phyloP scores from a whole-genome alignment of 2,329 filamentous ascomycete species.

The Neonectria hederae region DNA sequence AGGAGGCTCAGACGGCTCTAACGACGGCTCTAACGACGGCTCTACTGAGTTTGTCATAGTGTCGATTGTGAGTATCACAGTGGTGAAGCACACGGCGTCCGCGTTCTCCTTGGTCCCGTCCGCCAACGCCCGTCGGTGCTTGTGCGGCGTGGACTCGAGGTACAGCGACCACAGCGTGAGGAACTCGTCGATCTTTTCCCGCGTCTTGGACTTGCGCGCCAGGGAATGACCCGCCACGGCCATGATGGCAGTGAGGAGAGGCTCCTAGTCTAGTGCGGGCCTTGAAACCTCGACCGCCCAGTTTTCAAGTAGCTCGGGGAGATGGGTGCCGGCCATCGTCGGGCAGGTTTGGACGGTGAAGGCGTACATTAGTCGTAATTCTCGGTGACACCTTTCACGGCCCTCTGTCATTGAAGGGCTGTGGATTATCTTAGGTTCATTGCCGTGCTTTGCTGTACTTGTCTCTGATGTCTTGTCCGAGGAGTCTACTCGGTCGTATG shows the following conservation, averaged over 20 bases:
- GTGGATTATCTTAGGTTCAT: no score
- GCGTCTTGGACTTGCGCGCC: constrained; percentile 8
- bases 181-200: constrained; percentile 7
- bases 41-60: constrained; percentile 32
- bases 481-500: constrained; percentile 30
- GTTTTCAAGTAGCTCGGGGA: constrained; percentile 21
- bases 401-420: constrained; percentile 25
- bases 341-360: constrained; percentile 30
- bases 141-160: constrained; percentile 32
- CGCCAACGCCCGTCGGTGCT: constrained; percentile 28
- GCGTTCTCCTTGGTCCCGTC: constrained; percentile 26
- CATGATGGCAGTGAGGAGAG: constrained; percentile 38
- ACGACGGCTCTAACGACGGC: constrained; percentile 29
- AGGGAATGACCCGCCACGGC: constrained; percentile 34
- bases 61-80: constrained; percentile 35
- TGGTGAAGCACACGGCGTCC: constrained; percentile 36
- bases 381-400: constrained; percentile 31
- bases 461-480: not conserved
- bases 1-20: constrained; percentile 37
- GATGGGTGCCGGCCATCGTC: constrained; percentile 33
- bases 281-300: constrained; percentile 35
- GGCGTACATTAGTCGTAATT: constrained; percentile 37
- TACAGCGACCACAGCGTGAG: constrained; percentile 31
- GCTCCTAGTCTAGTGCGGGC: constrained; percentile 35
- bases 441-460: no score